Evolutionary conservation across 257 asterid species (phyloP), one percentile per base, ranked within the genome.

Genomic region (Datura wrightii): DNA sequence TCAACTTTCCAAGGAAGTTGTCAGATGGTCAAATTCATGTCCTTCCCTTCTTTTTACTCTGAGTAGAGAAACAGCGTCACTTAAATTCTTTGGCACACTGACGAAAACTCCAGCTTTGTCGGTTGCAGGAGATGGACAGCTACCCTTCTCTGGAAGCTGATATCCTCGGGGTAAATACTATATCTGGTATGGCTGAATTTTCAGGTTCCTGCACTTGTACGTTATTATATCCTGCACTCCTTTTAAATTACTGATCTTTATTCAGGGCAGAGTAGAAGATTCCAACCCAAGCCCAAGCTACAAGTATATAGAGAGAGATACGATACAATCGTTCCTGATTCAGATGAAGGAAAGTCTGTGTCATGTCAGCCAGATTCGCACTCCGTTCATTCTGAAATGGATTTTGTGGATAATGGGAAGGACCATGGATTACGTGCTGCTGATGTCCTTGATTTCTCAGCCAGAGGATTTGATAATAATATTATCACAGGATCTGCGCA

Each of bases 391-490:
- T 86, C 87, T 85, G 90, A 86, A 85, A 80, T 67, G 82, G 85
- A 84, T 83, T 66, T 69, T 72, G 85, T 84, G 74, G 91, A 89
- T 83, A 84, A 79, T 84, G 90, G 82, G 84, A 84, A 84, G 14
- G 83, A 44, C 82, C 85, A 92, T 76, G 84, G 88, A 48, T 86
- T 79, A 54, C 87, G 85, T 66, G 89, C 82, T 18, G 92, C 89
- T 85, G 94, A 89, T 82, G 82, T 84, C 85, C 87, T 87, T 69
- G 94, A 91, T 87, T 89, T 91, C 84, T 90, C 95, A 56, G 85
- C 94, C 18, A 84, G 84, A 46, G 95, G 88, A 76, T 87, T 78
- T 80, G 82, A 89, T 86, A 85, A 76, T 44, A 44, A 85, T 62
- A 70, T 79, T 56, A 90, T 90, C 81, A 36, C 84, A 62, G 92